Evolutionary conservation across 2,329 filamentous ascomycete species (phyloP).

Genomic region (Pseudogymnoascus sp.): DNA sequence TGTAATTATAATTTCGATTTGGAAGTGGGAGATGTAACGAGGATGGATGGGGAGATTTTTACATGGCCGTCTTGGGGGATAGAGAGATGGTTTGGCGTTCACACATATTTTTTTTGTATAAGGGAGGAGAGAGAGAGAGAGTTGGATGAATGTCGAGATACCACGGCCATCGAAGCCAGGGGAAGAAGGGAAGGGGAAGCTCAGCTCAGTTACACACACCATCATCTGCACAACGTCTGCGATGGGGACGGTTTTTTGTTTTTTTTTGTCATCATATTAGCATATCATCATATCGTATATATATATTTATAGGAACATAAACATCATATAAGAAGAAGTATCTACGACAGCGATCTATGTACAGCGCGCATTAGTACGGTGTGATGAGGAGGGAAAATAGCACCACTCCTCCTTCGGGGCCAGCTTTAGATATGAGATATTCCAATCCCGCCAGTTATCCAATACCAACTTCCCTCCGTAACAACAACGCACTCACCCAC

Average conservation of each 20-base stretch:
- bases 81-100: slow-evolving; percentile 8
- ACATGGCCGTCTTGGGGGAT: neutral
- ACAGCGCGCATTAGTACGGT: no score
- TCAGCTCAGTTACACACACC: neutral
- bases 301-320: neutral
- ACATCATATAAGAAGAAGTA: no score
- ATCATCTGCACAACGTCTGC: neutral
- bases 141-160: neutral
- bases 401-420: no score
- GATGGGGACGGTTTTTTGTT: neutral
- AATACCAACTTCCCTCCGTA: no score
- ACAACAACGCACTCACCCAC: no score
- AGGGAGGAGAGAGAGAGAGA: neutral
- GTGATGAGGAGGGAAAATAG: no score
- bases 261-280: neutral
- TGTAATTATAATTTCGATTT: neutral
- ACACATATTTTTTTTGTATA: neutral
- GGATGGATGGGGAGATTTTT: neutral
- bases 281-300: neutral
- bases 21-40: neutral
- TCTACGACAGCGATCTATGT: no score
- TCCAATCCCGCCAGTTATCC: no score
- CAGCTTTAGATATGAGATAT: no score
- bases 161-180: neutral
- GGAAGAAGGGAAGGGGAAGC: neutral